Evolutionary conservation across 805 yeast species (phyloP).

Genomic region (Pichia kluyveri): DNA sequence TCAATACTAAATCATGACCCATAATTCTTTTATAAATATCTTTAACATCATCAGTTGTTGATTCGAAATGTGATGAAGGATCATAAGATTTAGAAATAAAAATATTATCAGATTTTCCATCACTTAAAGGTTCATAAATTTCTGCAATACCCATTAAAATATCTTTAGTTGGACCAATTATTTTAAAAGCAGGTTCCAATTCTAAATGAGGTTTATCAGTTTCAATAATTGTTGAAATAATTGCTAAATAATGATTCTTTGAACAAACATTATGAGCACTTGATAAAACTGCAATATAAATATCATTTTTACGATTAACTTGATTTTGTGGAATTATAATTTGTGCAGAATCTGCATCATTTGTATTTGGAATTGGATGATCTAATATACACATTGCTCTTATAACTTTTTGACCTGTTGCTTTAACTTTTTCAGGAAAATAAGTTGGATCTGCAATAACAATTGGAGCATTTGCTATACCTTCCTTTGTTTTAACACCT

Average conservation of each 20-base stretch:
- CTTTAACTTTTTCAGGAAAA: constrained; percentile 74
- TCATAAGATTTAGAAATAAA: constrained; percentile 86
- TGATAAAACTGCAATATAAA: constrained; percentile 85
- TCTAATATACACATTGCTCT: constrained; percentile 84
- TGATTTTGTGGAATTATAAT: constrained; percentile 96
- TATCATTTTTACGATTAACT: constrained; percentile 85
- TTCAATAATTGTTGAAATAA: constrained; percentile 89
- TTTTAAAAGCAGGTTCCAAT: constrained; percentile 86
- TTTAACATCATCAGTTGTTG: constrained; percentile 94
- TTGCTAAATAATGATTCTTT: constrained; percentile 83
- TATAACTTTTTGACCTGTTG: constrained; percentile 66
- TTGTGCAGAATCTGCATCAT: constrained; percentile 82
- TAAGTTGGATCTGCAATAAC: constrained; percentile 98
- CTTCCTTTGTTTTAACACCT: constrained; percentile 89
- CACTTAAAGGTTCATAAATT: constrained; percentile 75
- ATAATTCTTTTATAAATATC: constrained; percentile 86
- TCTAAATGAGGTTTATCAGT: constrained; percentile 89
- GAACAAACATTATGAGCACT: constrained; percentile 86
- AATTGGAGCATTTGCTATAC: constrained; percentile 82
- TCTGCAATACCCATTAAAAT: constrained; percentile 93
- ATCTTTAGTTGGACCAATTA: constrained; percentile 72
- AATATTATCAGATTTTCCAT: constrained; percentile 72
- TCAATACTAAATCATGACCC: constrained; percentile 84
- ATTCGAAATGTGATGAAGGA: constrained; percentile 90
- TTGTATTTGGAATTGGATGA: constrained; percentile 79